These are phyloP conservation scores for Paecilomyces niveus DNA, from an alignment of 2,329 filamentous ascomycete species.

Conservation along the genomic window DNA sequence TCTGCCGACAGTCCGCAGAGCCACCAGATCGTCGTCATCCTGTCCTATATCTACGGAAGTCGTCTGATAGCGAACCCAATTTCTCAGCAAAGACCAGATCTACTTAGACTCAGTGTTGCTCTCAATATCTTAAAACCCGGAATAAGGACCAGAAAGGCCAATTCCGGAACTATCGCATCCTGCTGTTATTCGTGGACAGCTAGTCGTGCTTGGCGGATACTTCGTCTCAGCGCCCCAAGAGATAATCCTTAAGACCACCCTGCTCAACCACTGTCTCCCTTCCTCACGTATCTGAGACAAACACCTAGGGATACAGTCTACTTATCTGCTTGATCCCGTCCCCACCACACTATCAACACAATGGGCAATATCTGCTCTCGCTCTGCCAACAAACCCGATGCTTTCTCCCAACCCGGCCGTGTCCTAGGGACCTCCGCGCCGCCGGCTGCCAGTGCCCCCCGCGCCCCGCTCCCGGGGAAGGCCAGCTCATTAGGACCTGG, in stretches of 20 bases:
- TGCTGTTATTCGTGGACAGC: background rate
- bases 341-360: conserved; percentile 10
- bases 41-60: background rate
- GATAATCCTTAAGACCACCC: background rate
- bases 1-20: background rate
- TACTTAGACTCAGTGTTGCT: background rate
- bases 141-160: background rate
- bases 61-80: background rate
- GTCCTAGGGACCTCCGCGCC: conserved; percentile 55
- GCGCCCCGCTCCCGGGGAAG: conserved; percentile 39
- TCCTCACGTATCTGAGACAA: background rate
- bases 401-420: conserved; percentile 67
- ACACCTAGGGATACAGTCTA: background rate
- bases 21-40: background rate
- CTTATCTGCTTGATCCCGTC: conserved; percentile 2
- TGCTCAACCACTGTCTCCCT: background rate
- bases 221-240: background rate
- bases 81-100: background rate
- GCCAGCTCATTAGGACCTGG: conserved; percentile 44
- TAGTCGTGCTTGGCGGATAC: background rate
- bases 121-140: background rate
- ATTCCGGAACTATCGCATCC: background rate
- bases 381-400: conserved; percentile 50
- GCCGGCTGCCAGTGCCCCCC: conserved; percentile 41
- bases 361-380: conserved; percentile 92